Evolutionary conservation across 2,329 filamentous ascomycete genomes (phyloP).

Genomic region (Trichoderma atroviride): DNA sequence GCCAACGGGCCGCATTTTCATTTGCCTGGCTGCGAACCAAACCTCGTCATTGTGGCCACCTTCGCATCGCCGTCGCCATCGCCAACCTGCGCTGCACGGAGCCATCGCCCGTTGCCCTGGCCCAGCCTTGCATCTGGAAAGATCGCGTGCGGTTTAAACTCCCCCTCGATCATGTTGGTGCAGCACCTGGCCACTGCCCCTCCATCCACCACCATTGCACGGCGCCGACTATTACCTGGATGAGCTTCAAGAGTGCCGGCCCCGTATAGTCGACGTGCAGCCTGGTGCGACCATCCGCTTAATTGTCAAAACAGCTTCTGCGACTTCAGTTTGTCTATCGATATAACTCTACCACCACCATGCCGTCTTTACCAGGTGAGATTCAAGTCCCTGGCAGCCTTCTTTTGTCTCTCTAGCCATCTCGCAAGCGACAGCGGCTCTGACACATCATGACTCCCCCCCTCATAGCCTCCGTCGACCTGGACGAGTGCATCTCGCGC

Average conservation of each 20-base stretch:
- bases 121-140: slow-evolving; percentile 39
- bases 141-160: slow-evolving; percentile 16
- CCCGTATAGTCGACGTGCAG: slow-evolving; percentile 16
- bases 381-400: slow-evolving; percentile 13
- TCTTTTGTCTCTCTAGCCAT: not conserved
- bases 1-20: not conserved
- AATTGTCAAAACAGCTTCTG: not conserved
- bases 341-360: slow-evolving; percentile 39
- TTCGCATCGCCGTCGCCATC: slow-evolving; percentile 30
- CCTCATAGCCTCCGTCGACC: slow-evolving; percentile 81
- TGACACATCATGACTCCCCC: not conserved
- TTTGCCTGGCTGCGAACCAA: slow-evolving; percentile 2
- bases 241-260: slow-evolving; percentile 10
- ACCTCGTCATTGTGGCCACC: slow-evolving; percentile 10
- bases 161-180: slow-evolving; percentile 47
- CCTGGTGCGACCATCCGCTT: slow-evolving; percentile 20
- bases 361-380: slow-evolving; percentile 62
- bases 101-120: slow-evolving; percentile 14
- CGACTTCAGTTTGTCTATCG: not conserved
- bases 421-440: not conserved
- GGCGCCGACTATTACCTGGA: slow-evolving; percentile 40
- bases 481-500: slow-evolving; percentile 97
- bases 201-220: slow-evolving; percentile 42
- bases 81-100: slow-evolving; percentile 3
- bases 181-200: slow-evolving; percentile 41